phyloP scores from a whole-genome alignment of 1,284 basidiomycete genomes.

The Amylostereum chailletii region DNA sequence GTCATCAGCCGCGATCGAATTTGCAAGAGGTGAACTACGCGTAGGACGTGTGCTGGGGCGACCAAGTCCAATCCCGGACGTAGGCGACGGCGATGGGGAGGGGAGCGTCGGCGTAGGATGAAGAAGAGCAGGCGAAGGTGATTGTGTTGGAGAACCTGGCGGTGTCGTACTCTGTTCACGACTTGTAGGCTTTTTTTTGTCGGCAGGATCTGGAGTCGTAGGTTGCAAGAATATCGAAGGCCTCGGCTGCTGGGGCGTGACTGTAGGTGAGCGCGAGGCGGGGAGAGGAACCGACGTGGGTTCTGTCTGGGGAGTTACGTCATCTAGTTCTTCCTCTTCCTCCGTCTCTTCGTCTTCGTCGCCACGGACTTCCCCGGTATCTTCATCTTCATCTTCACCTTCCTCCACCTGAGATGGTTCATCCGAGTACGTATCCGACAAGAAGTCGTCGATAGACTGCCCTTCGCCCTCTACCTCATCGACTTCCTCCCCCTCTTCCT shows the following conservation, averaged over 20 bases:
- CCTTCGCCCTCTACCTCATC: slow-evolving; percentile 17
- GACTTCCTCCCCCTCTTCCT: slow-evolving; percentile 17
- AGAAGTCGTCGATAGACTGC: slow-evolving; percentile 7
- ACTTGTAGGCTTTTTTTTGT: slow-evolving; percentile 9
- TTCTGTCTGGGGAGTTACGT: slow-evolving; percentile 4
- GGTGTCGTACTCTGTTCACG: slow-evolving; percentile 38
- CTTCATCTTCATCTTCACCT: slow-evolving; percentile 19
- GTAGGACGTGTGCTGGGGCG: slow-evolving; percentile 49
- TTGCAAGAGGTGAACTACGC: slow-evolving; percentile 56
- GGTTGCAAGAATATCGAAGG: slow-evolving; percentile 4
- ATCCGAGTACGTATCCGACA: slow-evolving; percentile 11
- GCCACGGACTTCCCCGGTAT: slow-evolving; percentile 25
- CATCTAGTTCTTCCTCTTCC: slow-evolving; percentile 11
- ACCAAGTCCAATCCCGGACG: slow-evolving; percentile 33
- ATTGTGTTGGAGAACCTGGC: slow-evolving; percentile 44
- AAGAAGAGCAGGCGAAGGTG: slow-evolving; percentile 16
- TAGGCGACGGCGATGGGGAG: slow-evolving; percentile 18
- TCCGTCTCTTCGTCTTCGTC: slow-evolving; percentile 16
- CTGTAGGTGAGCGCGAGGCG: slow-evolving; percentile 18
- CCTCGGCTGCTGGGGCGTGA: slow-evolving; percentile 37
- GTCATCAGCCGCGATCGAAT: slow-evolving; percentile 33
- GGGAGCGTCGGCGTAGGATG: slow-evolving; percentile 21
- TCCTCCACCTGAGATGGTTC: slow-evolving; percentile 17
- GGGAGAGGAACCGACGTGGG: slow-evolving; percentile 8
- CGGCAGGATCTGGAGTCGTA: not conserved